These are phyloP conservation scores for Glaciozyma antarctica DNA, from an alignment of 768 basidiomycete genomes.

Conservation along the genomic window DNA sequence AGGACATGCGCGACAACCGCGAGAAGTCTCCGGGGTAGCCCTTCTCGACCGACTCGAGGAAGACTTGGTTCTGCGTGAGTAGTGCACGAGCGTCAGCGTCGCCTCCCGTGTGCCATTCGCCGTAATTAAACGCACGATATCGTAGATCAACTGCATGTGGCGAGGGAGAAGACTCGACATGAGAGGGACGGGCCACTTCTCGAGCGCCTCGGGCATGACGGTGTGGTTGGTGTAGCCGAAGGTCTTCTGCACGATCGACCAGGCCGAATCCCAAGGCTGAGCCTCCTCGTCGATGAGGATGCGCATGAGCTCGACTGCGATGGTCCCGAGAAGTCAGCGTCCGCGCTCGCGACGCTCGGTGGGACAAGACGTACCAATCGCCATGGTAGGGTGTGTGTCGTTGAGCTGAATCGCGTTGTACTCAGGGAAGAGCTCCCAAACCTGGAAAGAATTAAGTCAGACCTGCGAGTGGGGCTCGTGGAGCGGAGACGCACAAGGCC, in stretches of 20 bases:
- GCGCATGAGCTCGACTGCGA: conserved; percentile 90
- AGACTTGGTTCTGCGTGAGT: conserved; percentile 31
- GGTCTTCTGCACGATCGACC: conserved; percentile 77
- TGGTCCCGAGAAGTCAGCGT: conserved; percentile 43
- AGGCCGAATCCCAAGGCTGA: conserved; percentile 68
- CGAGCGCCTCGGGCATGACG: conserved; percentile 57
- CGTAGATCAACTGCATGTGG: conserved; percentile 79
- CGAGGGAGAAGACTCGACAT: conserved; percentile 45
- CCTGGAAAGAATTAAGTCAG: conserved; percentile 44
- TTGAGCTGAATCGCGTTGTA: conserved; percentile 85
- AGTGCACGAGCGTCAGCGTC: neutral
- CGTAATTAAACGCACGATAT: conserved; percentile 25
- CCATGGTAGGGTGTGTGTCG: conserved; percentile 42
- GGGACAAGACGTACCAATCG: neutral
- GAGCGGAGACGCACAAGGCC: conserved; percentile 36
- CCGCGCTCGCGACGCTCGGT: too few relatives aligned
- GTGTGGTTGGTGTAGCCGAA: conserved; percentile 74
- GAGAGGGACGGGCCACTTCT: conserved; percentile 83
- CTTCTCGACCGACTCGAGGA: conserved; percentile 64
- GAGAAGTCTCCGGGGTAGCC: conserved; percentile 78
- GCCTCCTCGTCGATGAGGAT: conserved; percentile 82
- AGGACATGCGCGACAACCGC: conserved; percentile 58
- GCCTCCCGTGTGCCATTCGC: neutral
- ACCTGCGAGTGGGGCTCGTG: neutral
- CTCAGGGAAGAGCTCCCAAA: conserved; percentile 70